Conservation (phyloP, 495 filamentous ascomycete species). For the Xeromyces bisporus region DNA sequence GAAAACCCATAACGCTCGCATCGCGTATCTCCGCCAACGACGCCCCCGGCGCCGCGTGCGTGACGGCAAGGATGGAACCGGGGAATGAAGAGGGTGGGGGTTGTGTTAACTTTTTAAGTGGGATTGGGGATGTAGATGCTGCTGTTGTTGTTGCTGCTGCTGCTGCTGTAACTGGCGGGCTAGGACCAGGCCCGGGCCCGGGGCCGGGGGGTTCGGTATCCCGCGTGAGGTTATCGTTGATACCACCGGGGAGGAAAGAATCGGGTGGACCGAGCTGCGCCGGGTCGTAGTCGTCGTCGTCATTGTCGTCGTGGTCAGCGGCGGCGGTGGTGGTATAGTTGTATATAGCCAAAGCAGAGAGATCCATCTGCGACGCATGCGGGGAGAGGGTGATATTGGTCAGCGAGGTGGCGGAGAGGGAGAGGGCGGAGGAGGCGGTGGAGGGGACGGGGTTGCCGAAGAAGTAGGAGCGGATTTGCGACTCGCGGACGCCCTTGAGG, state of each 20-base stretch:
- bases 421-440: conserved; percentile 15
- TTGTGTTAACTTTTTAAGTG: conserved; percentile 20
- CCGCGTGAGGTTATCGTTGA: conserved; percentile 16
- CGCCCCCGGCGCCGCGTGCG: conserved; percentile 50
- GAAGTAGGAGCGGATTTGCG: conserved; percentile 79
- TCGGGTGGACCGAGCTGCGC: conserved; percentile 22
- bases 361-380: conserved; percentile 63
- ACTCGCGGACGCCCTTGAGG: conserved; percentile 51
- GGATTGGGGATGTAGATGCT: conserved; percentile 13
- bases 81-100: conserved; percentile 20
- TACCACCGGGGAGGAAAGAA: conserved; percentile 32
- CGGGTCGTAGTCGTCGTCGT: conserved; percentile 30
- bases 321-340: conserved; percentile 32
- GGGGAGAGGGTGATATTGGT: conserved; percentile 62
- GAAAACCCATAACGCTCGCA: conserved; percentile 77
- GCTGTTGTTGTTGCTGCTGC: not conserved
- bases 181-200: not conserved
- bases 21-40: conserved; percentile 56
- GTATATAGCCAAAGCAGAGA: conserved; percentile 55
- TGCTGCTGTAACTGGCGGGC: not conserved
- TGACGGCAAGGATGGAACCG: conserved; percentile 63
- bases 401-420: conserved; percentile 17
- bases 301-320: conserved; percentile 28
- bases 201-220: conserved; percentile 6
- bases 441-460: conserved; percentile 50